Base-by-base conservation (phyloP, 2,329 filamentous ascomycete species). In the Beauveria australis region DNA sequence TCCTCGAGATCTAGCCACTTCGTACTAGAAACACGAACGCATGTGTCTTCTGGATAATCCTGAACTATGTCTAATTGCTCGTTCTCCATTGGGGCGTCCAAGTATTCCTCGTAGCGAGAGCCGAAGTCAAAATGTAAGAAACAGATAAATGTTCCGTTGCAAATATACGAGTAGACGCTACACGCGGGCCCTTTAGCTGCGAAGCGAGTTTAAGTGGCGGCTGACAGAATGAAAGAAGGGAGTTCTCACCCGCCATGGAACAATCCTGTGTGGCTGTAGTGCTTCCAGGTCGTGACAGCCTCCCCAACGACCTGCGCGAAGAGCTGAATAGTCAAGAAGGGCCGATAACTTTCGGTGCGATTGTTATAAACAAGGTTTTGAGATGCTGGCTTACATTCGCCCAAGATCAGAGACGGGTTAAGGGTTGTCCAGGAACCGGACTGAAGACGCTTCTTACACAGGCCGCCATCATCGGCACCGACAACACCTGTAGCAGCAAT, bases 1-100 rank as follows among this genome's bases (percentile, higher is more conserved):
- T 53, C 9, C 52, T 53, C 52, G 22, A 53, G 52, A 53, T 53
- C 52, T 8, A 53, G 37, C 52, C 52, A 53, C 52, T 43, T 43
- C 37, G 52, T 53, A 43, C 52, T 43, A 53, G 52, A 53, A 12
- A 53, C 14, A 16, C 52, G 37, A 53, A 53, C 28, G 52, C 52
- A 53, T 53, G 33, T 53, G 37, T 53, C 52, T 53, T 53, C 37
- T 53, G 52, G 49, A 40, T 53, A 14, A 19, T 40, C 30, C 40
- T 19, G 49, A 33, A 40, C 33, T 30, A 30, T 30, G 28, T 33
- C 40, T 41, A 47, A 16, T 26, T 47, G 46, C 46, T 26, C 46
- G 22, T 47, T 47, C 46, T 14, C 46, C 46, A 22, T 28, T 12
- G 46, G 10, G 9, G 46, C 46, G 46, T 47, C 22, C 46, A 26